Evolutionary conservation across 2,329 filamentous ascomycete species (phyloP).

Genomic region (Gremmenia infestans): DNA sequence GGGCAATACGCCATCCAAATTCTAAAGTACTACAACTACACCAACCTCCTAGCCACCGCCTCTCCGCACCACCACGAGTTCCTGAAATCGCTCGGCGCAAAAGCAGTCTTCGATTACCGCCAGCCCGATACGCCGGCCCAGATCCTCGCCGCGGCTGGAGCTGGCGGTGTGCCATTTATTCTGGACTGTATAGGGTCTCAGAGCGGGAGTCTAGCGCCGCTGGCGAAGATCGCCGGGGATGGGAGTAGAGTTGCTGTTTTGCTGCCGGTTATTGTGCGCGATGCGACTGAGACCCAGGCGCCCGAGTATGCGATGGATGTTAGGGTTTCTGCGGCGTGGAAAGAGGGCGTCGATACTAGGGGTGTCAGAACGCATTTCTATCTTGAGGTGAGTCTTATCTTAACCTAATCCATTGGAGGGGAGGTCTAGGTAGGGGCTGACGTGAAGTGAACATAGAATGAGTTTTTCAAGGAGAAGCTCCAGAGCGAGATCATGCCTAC

Average conservation of each 20-base stretch:
- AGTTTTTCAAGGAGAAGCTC: constrained; percentile 41
- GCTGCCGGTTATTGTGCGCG: constrained; percentile 53
- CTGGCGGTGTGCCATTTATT: constrained; percentile 37
- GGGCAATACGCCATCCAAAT: constrained; percentile 37
- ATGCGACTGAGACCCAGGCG: constrained; percentile 42
- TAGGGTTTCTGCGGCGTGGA: constrained; percentile 41
- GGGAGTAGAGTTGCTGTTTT: constrained; percentile 52
- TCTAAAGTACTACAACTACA: constrained; percentile 48
- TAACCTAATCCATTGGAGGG: too few relatives aligned
- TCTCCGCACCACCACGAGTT: constrained; percentile 26
- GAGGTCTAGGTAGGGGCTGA: too few relatives aligned
- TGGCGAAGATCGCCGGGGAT: constrained; percentile 45
- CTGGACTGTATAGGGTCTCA: constrained; percentile 52
- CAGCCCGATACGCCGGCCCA: constrained; percentile 15
- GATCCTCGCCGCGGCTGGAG: constrained; percentile 24
- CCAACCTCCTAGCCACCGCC: constrained; percentile 35
- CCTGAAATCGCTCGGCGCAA: constrained; percentile 30
- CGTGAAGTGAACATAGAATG: constrained; percentile 36
- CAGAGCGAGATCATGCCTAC: constrained; percentile 25
- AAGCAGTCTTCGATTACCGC: constrained; percentile 30
- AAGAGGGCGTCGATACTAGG: constrained; percentile 44
- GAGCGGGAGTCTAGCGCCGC: constrained; percentile 41
- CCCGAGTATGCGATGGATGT: constrained; percentile 54
- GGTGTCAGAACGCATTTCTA: constrained; percentile 56
- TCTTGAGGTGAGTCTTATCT: constrained; percentile 13